Base-by-base conservation (phyloP, 2,329 filamentous ascomycete genomes). In the Cladophialophora exuberans region DNA sequence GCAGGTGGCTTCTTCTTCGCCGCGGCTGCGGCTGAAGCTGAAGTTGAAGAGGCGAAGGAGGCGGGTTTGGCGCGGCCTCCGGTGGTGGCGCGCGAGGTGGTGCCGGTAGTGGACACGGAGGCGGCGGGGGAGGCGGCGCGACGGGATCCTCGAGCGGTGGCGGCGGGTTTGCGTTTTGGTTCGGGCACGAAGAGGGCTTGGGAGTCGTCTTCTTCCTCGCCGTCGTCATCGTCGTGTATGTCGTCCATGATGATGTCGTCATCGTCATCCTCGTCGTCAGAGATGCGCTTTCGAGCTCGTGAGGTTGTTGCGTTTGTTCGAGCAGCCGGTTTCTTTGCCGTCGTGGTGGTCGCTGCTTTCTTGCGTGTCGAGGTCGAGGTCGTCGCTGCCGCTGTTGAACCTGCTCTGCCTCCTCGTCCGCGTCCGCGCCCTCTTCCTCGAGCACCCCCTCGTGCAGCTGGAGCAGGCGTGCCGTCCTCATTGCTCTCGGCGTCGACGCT, bases 391-490 rank as follows among this genome's bases (percentile, higher is more conserved):
- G 69, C 65, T 31, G 74, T 72, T 15, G 73, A 67, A 13, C 71
- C 70, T 5, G 72, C 66, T 43, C 76, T 68, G 48, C 76, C 69
- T 23, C 77, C 73, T 18, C 73, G 69, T 36, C 75, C 74, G 26
- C 74, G 67, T 13, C 76, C 75, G 31, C 74, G 68, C 10, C 77
- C 76, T 50, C 80, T 73, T 20, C 79, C 79, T 53, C 76, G 73
- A 17, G 72, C 69, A n/a, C 18, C 39, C 11, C 39, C 39, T 23
- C 74, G 68, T 18, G 70, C 70, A 53, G 72, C 69, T 2, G 71
- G 65, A 36, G 68, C 59, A 17, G 66, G 66, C 1, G 73, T 73
- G 22, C 77, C 79, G 42, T 79, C 75, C 54, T 80, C 74, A 11
- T 72, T 67, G 13, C 76, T 75, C 26, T 77, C 74, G 30, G 74